phyloP scores from a whole-genome alignment of 148 eudicot species.

The Rheum nobile region DNA sequence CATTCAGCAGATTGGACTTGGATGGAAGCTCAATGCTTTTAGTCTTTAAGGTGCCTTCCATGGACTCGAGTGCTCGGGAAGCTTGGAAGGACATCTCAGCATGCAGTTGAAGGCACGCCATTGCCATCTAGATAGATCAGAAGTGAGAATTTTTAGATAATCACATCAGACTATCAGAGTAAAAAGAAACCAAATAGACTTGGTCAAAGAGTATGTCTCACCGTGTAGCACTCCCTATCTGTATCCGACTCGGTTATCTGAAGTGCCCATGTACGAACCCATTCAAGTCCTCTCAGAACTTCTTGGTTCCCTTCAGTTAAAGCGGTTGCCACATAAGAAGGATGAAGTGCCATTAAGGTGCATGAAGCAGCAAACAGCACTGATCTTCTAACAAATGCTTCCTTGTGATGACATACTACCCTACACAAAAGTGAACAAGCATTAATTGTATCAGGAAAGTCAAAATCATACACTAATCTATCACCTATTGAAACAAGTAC shows the following conservation, averaged over 20 bases:
- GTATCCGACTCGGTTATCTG: slow-evolving; percentile 70
- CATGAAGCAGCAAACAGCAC: slow-evolving; percentile 89
- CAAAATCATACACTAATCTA: not conserved
- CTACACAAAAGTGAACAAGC: slow-evolving; percentile 26
- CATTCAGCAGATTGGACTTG: slow-evolving; percentile 33
- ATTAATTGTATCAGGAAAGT: not conserved
- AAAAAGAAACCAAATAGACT: not conserved
- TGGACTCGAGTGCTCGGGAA: slow-evolving; percentile 59
- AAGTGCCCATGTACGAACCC: slow-evolving; percentile 87
- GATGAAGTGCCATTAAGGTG: slow-evolving; percentile 69
- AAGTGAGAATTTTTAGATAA: not conserved
- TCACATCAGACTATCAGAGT: not conserved
- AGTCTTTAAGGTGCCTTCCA: slow-evolving; percentile 21
- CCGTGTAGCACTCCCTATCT: slow-evolving; percentile 80
- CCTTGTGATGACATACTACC: slow-evolving; percentile 64
- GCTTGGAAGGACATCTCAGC: slow-evolving; percentile 93
- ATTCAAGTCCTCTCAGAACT: slow-evolving; percentile 73
- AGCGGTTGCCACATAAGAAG: slow-evolving; percentile 78
- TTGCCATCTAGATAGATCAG: slow-evolving; percentile 54
- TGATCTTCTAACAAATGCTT: slow-evolving; percentile 79
- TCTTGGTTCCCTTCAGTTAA: slow-evolving; percentile 57
- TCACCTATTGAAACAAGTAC: not conserved
- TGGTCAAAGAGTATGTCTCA: slow-evolving; percentile 19
- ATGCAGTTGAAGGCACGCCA: slow-evolving; percentile 84
- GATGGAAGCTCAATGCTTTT: slow-evolving; percentile 42